Evolutionary conservation across 2,329 filamentous ascomycete genomes (phyloP), one percentile per base, ranked within the genome.

Genomic region (Alternaria burnsii): DNA sequence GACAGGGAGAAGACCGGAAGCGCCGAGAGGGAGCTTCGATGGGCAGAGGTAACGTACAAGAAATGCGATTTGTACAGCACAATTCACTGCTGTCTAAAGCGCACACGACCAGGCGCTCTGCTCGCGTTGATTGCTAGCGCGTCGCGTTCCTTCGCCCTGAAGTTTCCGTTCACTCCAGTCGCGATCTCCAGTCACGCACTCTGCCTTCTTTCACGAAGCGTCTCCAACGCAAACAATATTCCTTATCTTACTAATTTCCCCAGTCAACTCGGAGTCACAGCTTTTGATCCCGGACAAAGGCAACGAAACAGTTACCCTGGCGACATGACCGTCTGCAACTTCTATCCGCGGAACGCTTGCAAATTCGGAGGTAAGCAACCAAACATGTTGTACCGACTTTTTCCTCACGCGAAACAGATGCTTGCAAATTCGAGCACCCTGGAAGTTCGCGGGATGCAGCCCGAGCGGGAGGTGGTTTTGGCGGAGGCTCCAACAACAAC

Each of bases 311-410:
- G 34, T 50, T 51, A 57, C 41, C 26, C 26, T 22, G 20, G 43
- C 50, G 52, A 55, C 43, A 80, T 83, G 82, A 71, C 74, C 30
- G 73, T 90, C 57, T 92, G 90, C 81, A 84, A 78, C 65, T 92
- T 86, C 76, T 92, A 83, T 71, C 84, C 85, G 73, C 84, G 88
- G 74, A 89, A 89, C 43, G 83, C 82, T 63, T 93, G 90, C 81
- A 86, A 81, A 71, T 88, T 85, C 73, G 89, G 89, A 79, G 82
- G 88, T 89, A 81, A 65, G 82, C 30, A 20, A 52, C 30, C 46
- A 55, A 12, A 34, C n/a, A 1, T 28, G 28, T 1, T 28, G 20
- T 41, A 16, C 11, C 22, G 10, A 38, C 58, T 30, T 7, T 22
- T 51, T 10, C 32, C 59, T 73, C 38, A 71, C 52, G 55, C n/a